phyloP scores from a whole-genome alignment of 768 basidiomycete genomes.

The Mycena amicta region DNA sequence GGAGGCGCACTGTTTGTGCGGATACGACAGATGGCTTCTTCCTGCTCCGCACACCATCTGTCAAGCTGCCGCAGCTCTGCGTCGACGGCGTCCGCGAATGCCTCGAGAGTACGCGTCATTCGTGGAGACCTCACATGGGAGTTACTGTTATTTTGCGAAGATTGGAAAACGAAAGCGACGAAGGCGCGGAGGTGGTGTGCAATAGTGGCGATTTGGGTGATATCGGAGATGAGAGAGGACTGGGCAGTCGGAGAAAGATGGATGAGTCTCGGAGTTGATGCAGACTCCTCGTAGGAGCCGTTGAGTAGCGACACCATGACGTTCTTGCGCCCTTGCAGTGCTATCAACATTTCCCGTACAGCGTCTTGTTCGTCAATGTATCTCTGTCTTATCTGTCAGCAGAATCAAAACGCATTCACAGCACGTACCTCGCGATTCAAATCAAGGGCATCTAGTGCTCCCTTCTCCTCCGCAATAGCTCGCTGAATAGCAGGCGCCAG shows the following conservation, averaged over 20 bases:
- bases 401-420: background rate
- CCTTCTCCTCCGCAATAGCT: slow-evolving; percentile 37
- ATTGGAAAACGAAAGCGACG: slow-evolving; percentile 48
- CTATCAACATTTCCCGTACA: slow-evolving; percentile 76
- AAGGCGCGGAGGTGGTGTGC: slow-evolving; percentile 67
- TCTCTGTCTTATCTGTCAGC: slow-evolving; percentile 39
- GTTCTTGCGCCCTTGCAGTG: slow-evolving; percentile 71
- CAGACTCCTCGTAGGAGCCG: slow-evolving; percentile 45
- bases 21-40: slow-evolving; percentile 69
- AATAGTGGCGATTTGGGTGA: slow-evolving; percentile 62
- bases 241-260: slow-evolving; percentile 73
- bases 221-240: slow-evolving; percentile 60
- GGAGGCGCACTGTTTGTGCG: slow-evolving; percentile 44
- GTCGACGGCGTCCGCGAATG: slow-evolving; percentile 77
- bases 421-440: slow-evolving; percentile 45
- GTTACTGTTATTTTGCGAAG: slow-evolving; percentile 27
- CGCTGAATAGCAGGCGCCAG: slow-evolving; percentile 57
- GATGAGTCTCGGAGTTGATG: slow-evolving; percentile 58
- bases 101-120: slow-evolving; percentile 70
- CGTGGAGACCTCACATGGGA: slow-evolving; percentile 16
- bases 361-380: slow-evolving; percentile 77
- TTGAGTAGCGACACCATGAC: slow-evolving; percentile 49
- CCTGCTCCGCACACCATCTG: slow-evolving; percentile 68
- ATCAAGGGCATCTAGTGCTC: slow-evolving; percentile 39
- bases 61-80: slow-evolving; percentile 60